phyloP scores from a whole-genome alignment of 2,329 filamentous ascomycete species.

The Diaporthe citri region DNA sequence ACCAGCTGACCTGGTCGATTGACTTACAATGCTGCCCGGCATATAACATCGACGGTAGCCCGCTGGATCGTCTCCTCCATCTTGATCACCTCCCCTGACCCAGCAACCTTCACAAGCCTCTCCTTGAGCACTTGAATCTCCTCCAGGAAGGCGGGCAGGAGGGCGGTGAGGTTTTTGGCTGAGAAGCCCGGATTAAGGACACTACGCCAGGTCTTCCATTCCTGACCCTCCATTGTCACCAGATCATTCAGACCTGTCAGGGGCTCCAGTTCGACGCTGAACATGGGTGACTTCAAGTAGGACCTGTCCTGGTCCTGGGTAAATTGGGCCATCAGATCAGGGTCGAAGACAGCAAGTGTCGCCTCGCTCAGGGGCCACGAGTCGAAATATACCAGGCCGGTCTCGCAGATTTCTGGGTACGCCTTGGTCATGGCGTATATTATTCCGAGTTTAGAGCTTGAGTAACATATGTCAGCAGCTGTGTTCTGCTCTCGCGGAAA shows the following conservation, averaged over 20 bases:
- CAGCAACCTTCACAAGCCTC: slow-evolving; percentile 4
- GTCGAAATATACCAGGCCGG: slow-evolving; percentile 53
- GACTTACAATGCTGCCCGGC: slow-evolving; percentile 48
- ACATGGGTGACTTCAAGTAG: slow-evolving; percentile 48
- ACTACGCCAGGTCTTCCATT: slow-evolving; percentile 53
- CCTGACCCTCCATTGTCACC: slow-evolving; percentile 52
- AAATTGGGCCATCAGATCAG: slow-evolving; percentile 53
- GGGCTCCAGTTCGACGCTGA: slow-evolving; percentile 46
- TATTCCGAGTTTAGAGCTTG: slow-evolving; percentile 12
- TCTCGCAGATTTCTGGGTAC: slow-evolving; percentile 47
- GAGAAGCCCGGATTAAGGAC: slow-evolving; percentile 56
- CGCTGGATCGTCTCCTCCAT: slow-evolving; percentile 28
- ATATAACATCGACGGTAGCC: slow-evolving; percentile 43
- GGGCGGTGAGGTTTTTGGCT: slow-evolving; percentile 50
- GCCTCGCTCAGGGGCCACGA: slow-evolving; percentile 52
- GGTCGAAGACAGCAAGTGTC: slow-evolving; percentile 52
- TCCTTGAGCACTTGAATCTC: slow-evolving; percentile 38
- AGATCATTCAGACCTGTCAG: slow-evolving; percentile 50
- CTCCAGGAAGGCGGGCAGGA: slow-evolving; percentile 46
- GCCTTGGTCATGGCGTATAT: slow-evolving; percentile 39
- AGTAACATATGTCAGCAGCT: not conserved
- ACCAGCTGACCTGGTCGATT: not conserved
- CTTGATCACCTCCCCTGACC: slow-evolving; percentile 1
- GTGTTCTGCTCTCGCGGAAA: not conserved
- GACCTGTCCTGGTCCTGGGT: slow-evolving; percentile 52